Base-by-base conservation (phyloP, 2,329 filamentous ascomycete genomes). In the Endocalyx cinctus region DNA sequence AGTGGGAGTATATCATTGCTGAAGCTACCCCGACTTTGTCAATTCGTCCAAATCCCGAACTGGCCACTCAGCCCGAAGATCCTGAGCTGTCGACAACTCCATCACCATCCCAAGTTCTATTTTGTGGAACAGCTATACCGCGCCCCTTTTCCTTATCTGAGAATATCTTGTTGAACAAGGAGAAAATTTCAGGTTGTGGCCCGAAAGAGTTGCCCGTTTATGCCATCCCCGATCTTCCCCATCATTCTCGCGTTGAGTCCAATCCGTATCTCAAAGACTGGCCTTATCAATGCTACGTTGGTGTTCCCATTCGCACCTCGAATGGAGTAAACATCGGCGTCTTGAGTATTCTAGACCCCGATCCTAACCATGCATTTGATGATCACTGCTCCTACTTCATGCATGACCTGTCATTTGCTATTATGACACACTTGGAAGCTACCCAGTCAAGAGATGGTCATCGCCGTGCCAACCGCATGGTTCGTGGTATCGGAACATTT, bases 1-100 rank as follows among this genome's bases (percentile, higher is more conserved):
- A 58, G 5, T 47, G 60, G 28, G 70, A 77, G 38, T 63, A 72
- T 39, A 53, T 76, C 14, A 52, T 76, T 12, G 69, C 70, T 33
- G 72, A 76, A 40, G 67, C 70, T 5, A 70, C 69, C 1, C 57
- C 58, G 1, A 56, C 54, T 2, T 52, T 64, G 3, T 62, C 60
- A 0, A 46, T 74, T 5, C 27, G 15, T 23, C 27, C n/a, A n/a
- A 23, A 8, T 23, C 20, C n/a, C 20, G 20, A 23, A n/a, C n/a
- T n/a, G 8, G n/a, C 20, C 20, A 23, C 20, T 8, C n/a, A 8
- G 8, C 20, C n/a, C 20, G 20, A 23, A 8, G 20, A 28, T 10
- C 33, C 13, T 5, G 37, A 41, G 29, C n/a, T n/a, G n/a, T n/a
- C n/a, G n/a, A n/a, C n/a, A n/a, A n/a, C n/a, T n/a, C n/a, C n/a